phyloP scores from a whole-genome alignment of 805 yeast species.

The Candida ponderosae region DNA sequence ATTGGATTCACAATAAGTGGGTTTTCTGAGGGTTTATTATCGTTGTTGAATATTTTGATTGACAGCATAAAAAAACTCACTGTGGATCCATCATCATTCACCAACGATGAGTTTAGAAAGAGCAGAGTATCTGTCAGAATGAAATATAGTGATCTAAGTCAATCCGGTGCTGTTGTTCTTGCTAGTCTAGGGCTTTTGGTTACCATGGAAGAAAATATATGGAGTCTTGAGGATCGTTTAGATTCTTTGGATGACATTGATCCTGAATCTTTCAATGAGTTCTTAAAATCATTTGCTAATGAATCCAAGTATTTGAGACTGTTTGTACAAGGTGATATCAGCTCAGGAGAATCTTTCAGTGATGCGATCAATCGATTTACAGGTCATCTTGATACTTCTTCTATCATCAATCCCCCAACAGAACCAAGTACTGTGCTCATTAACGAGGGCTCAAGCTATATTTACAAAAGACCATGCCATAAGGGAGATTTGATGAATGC shows the following conservation, averaged over 20 bases:
- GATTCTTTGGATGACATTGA: constrained; percentile 48
- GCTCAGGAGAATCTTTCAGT: constrained; percentile 15
- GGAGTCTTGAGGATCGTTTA: constrained; percentile 46
- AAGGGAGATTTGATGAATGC: constrained; percentile 43
- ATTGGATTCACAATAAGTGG: constrained; percentile 50
- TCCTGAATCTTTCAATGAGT: constrained; percentile 22
- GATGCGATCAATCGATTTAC: constrained; percentile 19
- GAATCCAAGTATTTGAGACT: constrained; percentile 28
- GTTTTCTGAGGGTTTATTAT: constrained; percentile 29
- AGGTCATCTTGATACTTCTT: constrained; percentile 14
- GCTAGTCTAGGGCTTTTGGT: constrained; percentile 43
- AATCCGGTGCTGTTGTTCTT: constrained; percentile 37
- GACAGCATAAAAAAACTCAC: too few species aligned
- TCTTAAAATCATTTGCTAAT: constrained; percentile 21
- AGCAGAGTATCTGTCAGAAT: constrained; percentile 40
- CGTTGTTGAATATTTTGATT: constrained; percentile 27
- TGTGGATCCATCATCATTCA: constrained; percentile 5
- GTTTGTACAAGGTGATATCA: constrained; percentile 44
- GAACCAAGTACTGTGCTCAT: constrained; percentile 32
- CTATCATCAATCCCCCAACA: not conserved
- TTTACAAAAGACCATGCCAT: constrained; percentile 26
- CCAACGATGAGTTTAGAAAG: constrained; percentile 31
- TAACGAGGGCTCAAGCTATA: constrained; percentile 27
- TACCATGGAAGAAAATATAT: constrained; percentile 47
- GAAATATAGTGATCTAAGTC: constrained; percentile 35